These are phyloP conservation scores for Euphrasia arctica DNA, from an alignment of 305 asterid species.

Conservation along the genomic window DNA sequence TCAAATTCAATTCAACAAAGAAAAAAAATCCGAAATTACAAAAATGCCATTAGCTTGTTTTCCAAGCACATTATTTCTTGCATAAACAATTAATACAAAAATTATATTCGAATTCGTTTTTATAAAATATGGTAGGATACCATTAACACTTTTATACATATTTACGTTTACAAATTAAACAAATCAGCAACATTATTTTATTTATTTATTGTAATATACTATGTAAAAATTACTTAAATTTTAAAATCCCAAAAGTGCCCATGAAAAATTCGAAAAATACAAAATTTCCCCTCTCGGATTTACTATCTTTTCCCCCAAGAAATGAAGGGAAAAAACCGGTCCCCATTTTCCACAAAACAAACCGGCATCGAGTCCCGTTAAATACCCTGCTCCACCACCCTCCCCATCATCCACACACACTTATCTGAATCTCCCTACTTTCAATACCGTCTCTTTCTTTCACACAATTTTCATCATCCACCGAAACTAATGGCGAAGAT, in stretches of 20 bases:
- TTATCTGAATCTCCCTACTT: not conserved
- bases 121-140: too few species aligned
- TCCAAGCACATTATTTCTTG: slow-evolving; percentile 17
- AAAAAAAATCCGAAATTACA: too few species aligned
- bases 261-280: not conserved
- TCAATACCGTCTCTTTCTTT: not conserved
- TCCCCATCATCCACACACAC: not conserved
- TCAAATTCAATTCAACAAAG: too few species aligned
- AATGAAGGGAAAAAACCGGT: slow-evolving; percentile 17
- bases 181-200: too few species aligned
- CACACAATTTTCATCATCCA: not conserved
- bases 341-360: slow-evolving; percentile 19
- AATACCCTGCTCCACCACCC: not conserved
- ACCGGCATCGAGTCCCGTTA: slow-evolving; percentile 13
- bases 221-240: too few species aligned
- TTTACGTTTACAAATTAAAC: too few species aligned
- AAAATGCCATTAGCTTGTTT: slow-evolving; percentile 13
- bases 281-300: too few species aligned
- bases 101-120: not conserved
- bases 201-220: too few species aligned
- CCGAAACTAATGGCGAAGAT: slow-evolving; percentile 38
- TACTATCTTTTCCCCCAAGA: slow-evolving; percentile 27
- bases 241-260: not conserved
- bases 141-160: too few species aligned
- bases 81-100: too few species aligned